Conservation (phyloP, 2,329 filamentous ascomycete genomes). For the Colletotrichum coccodes region DNA sequence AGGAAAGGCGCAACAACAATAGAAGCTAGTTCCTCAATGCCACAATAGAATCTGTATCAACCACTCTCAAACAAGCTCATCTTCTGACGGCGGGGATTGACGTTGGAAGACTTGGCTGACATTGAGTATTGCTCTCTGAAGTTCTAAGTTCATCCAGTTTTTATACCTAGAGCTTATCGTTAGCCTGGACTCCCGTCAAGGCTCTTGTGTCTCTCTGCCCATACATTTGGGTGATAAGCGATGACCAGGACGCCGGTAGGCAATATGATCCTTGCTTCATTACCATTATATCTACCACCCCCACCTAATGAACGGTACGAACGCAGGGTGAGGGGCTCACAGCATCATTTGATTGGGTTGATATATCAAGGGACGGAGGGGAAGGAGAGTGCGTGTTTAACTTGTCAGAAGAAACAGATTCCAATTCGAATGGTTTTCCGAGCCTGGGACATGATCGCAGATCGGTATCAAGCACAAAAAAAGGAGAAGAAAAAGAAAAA, state of each 20-base stretch:
- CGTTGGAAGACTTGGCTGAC: neutral
- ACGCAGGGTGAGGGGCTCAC: neutral
- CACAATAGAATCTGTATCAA: conserved; percentile 33
- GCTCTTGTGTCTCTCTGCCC: neutral
- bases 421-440: neutral
- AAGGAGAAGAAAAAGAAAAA: too few relatives aligned
- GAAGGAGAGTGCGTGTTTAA: neutral
- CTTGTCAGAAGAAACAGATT: neutral
- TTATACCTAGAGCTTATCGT: neutral
- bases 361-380: neutral
- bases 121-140: neutral
- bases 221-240: neutral
- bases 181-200: neutral
- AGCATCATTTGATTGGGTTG: neutral
- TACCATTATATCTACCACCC: neutral
- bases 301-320: conserved; percentile 15
- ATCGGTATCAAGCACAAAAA: too few relatives aligned
- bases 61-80: neutral
- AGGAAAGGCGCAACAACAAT: conserved; percentile 26
- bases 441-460: too few relatives aligned
- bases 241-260: neutral
- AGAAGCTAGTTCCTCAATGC: conserved; percentile 30
- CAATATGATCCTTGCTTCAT: neutral
- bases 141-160: too few relatives aligned
- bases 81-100: neutral